A percentile compares a stretch with the other conserved stretches of the same genome.
These are phyloP conservation scores for Aspergillus proliferans DNA, from an alignment of 2,329 filamentous ascomycete genomes.

Conservation along the genomic window DNA sequence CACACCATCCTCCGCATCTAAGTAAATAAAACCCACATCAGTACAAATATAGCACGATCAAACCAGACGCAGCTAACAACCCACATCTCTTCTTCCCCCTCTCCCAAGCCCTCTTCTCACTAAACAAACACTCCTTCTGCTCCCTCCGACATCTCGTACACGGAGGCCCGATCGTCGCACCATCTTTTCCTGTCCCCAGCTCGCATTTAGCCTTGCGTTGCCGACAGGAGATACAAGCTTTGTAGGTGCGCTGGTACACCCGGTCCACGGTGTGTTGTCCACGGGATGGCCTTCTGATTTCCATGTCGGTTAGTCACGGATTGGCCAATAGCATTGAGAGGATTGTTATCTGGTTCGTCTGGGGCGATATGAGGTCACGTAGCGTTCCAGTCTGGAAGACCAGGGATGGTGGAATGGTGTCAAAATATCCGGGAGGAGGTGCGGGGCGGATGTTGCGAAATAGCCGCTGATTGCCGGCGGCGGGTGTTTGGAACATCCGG, in stretches of 20 bases:
- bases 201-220: conserved; percentile 50
- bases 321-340: conserved; percentile 11
- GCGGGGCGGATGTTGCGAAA: conserved; percentile 3
- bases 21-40: background rate
- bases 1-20: conserved; percentile 9
- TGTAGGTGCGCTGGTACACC: conserved; percentile 48
- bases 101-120: conserved; percentile 37
- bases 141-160: conserved; percentile 47
- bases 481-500: conserved; percentile 6
- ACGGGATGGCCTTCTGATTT: conserved; percentile 13
- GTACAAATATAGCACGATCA: too few relatives aligned
- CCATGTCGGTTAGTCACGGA: conserved; percentile 8
- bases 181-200: conserved; percentile 35
- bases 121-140: conserved; percentile 46
- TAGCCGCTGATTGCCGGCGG: conserved; percentile 13
- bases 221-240: conserved; percentile 49
- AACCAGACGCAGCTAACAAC: conserved; percentile 2
- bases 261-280: conserved; percentile 22
- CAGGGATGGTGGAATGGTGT: conserved; percentile 1
- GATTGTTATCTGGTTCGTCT: background rate
- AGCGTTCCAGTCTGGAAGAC: background rate
- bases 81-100: conserved; percentile 30
- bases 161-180: conserved; percentile 32
- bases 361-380: background rate
- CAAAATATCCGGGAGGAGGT: background rate